These are phyloP conservation scores for Dillenia suffruticosa DNA, from an alignment of 164 flowering plant species.

Conservation along the genomic window DNA sequence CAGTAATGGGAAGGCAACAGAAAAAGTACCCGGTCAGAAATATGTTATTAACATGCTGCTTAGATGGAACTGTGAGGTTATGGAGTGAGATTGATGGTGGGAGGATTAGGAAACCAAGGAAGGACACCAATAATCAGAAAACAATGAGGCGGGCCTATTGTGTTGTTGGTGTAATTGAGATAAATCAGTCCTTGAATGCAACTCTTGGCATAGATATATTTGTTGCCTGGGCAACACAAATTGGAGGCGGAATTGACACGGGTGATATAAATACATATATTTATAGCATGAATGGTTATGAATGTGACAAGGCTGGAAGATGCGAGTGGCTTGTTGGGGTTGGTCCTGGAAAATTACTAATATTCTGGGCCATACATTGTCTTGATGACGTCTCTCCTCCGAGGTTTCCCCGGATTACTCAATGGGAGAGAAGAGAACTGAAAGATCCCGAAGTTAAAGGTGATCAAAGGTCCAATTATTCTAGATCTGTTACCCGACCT, in stretches of 20 bases:
- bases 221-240: slow-evolving; percentile 70
- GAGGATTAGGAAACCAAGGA: slow-evolving; percentile 37
- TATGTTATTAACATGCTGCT: slow-evolving; percentile 73
- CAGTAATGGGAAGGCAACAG: slow-evolving; percentile 24
- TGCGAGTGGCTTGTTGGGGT: slow-evolving; percentile 91
- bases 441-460: slow-evolving; percentile 17
- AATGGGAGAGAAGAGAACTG: slow-evolving; percentile 69
- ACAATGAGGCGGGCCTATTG: slow-evolving; percentile 35
- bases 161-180: slow-evolving; percentile 77
- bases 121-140: slow-evolving; percentile 46
- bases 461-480: slow-evolving; percentile 9
- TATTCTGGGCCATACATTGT: slow-evolving; percentile 89
- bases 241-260: slow-evolving; percentile 23
- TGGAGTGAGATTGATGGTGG: slow-evolving; percentile 86
- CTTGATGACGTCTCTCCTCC: slow-evolving; percentile 81
- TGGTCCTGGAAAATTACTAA: slow-evolving; percentile 49
- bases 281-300: slow-evolving; percentile 25
- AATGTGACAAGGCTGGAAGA: slow-evolving; percentile 34
- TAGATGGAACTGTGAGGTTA: slow-evolving; percentile 89
- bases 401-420: slow-evolving; percentile 75
- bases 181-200: slow-evolving; percentile 58
- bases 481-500: slow-evolving; percentile 16
- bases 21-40: slow-evolving; percentile 30
- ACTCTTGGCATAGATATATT: slow-evolving; percentile 48
- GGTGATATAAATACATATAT: slow-evolving; percentile 17